A percentile compares a stretch with the other conserved stretches of the same genome.
Evolutionary conservation across 495 filamentous ascomycete genomes (phyloP).

Genomic region (Letharia lupina): DNA sequence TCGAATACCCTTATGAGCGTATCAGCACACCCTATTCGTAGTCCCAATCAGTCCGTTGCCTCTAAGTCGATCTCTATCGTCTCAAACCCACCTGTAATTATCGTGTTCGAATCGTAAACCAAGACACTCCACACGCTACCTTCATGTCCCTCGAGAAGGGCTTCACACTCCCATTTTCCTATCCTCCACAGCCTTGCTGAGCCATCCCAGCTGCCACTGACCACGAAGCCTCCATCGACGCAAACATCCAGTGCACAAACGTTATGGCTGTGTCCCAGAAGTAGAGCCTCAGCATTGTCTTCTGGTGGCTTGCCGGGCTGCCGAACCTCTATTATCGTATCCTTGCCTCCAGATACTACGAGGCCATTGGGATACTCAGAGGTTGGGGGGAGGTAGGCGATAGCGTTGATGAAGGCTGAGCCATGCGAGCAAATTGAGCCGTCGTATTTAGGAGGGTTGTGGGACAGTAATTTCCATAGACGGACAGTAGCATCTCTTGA

Average conservation of each 20-base stretch:
- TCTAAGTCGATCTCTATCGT: not conserved
- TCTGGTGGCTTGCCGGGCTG: constrained; percentile 53
- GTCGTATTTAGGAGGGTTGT: constrained; percentile 64
- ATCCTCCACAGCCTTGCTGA: constrained; percentile 71
- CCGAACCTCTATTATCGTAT: constrained; percentile 86
- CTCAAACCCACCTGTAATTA: constrained; percentile 63
- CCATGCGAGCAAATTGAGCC: constrained; percentile 66
- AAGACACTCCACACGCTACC: constrained; percentile 87
- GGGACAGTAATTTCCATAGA: constrained; percentile 64
- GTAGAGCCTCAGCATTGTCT: constrained; percentile 73
- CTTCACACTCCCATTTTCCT: constrained; percentile 66
- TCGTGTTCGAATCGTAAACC: constrained; percentile 65
- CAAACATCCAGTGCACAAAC: constrained; percentile 79
- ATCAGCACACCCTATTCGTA: constrained; percentile 63
- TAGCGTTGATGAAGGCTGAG: constrained; percentile 71
- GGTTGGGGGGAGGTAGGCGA: constrained; percentile 71
- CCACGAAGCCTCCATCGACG: constrained; percentile 58
- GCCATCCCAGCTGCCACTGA: constrained; percentile 94
- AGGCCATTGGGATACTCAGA: constrained; percentile 66
- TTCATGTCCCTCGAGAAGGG: constrained; percentile 64
- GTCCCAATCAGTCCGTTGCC: not conserved
- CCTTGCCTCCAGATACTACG: constrained; percentile 77
- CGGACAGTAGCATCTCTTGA: constrained; percentile 88
- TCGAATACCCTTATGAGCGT: constrained; percentile 77
- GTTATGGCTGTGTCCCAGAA: constrained; percentile 80